These are phyloP conservation scores for Tuber melanosporum DNA, from an alignment of 495 filamentous ascomycete species.

Conservation along the genomic window DNA sequence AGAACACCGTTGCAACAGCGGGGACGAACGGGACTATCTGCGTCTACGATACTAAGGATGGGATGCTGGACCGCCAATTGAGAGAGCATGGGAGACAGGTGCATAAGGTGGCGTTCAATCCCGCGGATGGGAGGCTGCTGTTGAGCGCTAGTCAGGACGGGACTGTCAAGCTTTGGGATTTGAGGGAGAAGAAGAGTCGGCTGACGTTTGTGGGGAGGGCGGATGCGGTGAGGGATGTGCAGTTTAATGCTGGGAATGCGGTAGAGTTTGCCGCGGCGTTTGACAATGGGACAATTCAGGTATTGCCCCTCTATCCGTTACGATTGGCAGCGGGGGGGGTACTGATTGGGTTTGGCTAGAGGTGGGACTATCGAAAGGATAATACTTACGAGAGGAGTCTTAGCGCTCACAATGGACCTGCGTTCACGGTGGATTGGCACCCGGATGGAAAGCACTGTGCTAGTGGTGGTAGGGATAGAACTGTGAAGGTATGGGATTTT, in stretches of 20 bases:
- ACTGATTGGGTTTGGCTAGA: conserved; percentile 42
- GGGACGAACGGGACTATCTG: conserved; percentile 67
- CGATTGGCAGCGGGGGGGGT: conserved; percentile 43
- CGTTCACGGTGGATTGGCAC: conserved; percentile 86
- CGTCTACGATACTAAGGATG: conserved; percentile 49
- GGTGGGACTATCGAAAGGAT: conserved; percentile 61
- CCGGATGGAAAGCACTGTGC: conserved; percentile 85
- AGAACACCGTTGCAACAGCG: conserved; percentile 62
- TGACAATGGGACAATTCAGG: conserved; percentile 54
- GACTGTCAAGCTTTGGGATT: conserved; percentile 75
- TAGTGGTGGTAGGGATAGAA: conserved; percentile 67
- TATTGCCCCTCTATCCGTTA: conserved; percentile 7
- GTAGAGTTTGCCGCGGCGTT: conserved; percentile 83
- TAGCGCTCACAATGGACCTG: conserved; percentile 74
- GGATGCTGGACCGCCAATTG: conserved; percentile 31
- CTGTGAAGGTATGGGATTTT: conserved; percentile 89
- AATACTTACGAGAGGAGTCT: conserved; percentile 62
- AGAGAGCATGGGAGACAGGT: conserved; percentile 82
- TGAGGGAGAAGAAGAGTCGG: conserved; percentile 55
- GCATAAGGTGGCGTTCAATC: conserved; percentile 84
- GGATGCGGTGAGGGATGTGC: conserved; percentile 69
- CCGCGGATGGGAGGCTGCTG: conserved; percentile 65
- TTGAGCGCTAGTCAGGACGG: conserved; percentile 90
- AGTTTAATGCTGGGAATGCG: conserved; percentile 53
- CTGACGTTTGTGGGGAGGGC: conserved; percentile 56